Conservation (phyloP, 306 rosid genomes). For the Astragalus glycyphyllos region DNA sequence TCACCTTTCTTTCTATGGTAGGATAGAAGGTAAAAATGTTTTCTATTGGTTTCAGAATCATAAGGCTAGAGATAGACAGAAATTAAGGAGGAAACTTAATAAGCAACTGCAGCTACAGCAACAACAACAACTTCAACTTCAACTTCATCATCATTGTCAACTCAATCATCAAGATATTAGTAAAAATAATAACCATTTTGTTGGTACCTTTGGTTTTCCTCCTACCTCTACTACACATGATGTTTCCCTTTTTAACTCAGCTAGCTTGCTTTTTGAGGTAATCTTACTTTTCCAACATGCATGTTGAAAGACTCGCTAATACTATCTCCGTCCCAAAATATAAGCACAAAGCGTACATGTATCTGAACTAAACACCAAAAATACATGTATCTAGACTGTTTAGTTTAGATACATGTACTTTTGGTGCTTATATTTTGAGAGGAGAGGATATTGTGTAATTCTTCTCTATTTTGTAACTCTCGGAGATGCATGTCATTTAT, state of each 20-base stretch:
- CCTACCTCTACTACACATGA: constrained; percentile 45
- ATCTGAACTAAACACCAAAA: too few relatives aligned
- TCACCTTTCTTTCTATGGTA: constrained; percentile 88
- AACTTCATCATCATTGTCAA: constrained; percentile 40
- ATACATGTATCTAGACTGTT: too few relatives aligned
- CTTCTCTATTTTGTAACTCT: constrained; percentile 10
- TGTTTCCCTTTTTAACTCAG: constrained; percentile 48
- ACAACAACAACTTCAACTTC: constrained; percentile 44
- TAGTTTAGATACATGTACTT: too few relatives aligned
- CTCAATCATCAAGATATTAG: constrained; percentile 42
- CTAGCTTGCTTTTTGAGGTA: constrained; percentile 59
- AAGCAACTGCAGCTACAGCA: constrained; percentile 79
- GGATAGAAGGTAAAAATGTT: constrained; percentile 90
- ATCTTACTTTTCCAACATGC: constrained; percentile 36
- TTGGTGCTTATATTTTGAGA: too few relatives aligned
- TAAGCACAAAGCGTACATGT: too few relatives aligned
- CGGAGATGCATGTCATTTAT: constrained; percentile 23
- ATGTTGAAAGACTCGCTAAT: constrained; percentile 21
- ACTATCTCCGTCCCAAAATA: neutral
- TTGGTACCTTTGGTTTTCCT: constrained; percentile 46
- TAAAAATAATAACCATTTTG: constrained; percentile 42
- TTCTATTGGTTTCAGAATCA: constrained; percentile 99
- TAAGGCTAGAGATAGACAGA: constrained; percentile 94
- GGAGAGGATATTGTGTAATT: neutral
- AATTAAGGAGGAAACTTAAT: constrained; percentile 75